Evolutionary conservation across 352 stramenopile species (phyloP), one percentile per base, ranked within the genome.

Genomic region (Globisporangium parvum): DNA sequence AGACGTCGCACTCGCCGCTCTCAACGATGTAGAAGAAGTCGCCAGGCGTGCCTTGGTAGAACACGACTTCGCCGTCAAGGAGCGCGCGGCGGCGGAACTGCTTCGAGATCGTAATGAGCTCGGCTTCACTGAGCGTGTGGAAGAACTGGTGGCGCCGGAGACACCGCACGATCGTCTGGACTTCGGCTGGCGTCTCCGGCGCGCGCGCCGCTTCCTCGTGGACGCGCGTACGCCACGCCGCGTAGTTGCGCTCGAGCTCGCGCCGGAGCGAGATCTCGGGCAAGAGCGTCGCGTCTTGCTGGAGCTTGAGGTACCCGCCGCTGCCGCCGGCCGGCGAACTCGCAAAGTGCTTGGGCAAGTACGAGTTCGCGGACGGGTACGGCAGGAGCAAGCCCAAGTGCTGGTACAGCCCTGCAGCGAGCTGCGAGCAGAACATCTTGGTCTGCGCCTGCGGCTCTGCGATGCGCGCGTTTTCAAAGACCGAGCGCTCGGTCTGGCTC

Each of bases 261-360:
- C 67, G 53, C 0, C 82, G 70, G 12, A 95, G 54, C 20, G 85
- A 93, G 47, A 90, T 70, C 59, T 91, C 80, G 4, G 81, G 80
- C 47, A 90, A 51, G 23, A 87, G 83, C 31, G 66, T 77, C 15
- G 75, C 80, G 24, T 87, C 80, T 57, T 88, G 79, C 44, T 93
- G 82, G 37, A 93, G 62, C 31, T 93, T 88, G 1, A 95, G 50
- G 60, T 91, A 95, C 26, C 78, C 0, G 6, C 65, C 71, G 40
- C 84, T 73, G 3, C 60, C 65, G 21, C 26, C 26, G 26, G 3
- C 26, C 6, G 26, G 3, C 26, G 26, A 31, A 31, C 53, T 68
- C 21, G 77, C 86, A 59, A 95, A 95, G 50, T 95, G 82, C 65
- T 95, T 91, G n/a, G 83, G 85, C 44, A 92, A 57, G 56, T 95